Evolutionary conservation across 768 basidiomycete genomes (phyloP).

Genomic region (Russula abietina): DNA sequence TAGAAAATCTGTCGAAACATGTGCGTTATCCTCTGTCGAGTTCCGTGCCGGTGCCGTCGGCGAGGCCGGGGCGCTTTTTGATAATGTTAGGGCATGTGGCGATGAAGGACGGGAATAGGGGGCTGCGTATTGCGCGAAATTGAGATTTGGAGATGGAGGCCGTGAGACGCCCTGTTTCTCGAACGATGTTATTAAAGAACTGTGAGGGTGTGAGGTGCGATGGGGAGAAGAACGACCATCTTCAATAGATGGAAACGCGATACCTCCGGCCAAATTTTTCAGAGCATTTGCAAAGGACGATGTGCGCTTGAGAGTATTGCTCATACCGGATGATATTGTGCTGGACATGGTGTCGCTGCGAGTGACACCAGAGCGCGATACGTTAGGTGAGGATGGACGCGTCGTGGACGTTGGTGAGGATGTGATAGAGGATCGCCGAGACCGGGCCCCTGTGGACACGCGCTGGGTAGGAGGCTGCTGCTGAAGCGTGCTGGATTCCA

Average conservation of each 20-base stretch:
- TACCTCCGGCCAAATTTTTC: slow-evolving; percentile 61
- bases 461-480: slow-evolving; percentile 38
- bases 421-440: slow-evolving; percentile 46
- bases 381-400: slow-evolving; percentile 43
- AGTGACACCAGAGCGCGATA: slow-evolving; percentile 42
- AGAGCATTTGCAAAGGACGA: slow-evolving; percentile 77
- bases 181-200: slow-evolving; percentile 26
- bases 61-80: slow-evolving; percentile 27
- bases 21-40: slow-evolving; percentile 29
- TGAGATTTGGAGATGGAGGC: slow-evolving; percentile 74
- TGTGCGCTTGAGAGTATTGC: slow-evolving; percentile 67
- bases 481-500: slow-evolving; percentile 62
- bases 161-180: slow-evolving; percentile 46
- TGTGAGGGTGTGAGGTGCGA: slow-evolving; percentile 29
- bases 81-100: slow-evolving; percentile 29
- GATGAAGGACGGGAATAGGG: slow-evolving; percentile 60
- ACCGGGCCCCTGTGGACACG: slow-evolving; percentile 32
- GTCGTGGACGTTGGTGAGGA: slow-evolving; percentile 39
- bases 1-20: slow-evolving; percentile 46
- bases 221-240: slow-evolving; percentile 42
- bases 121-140: slow-evolving; percentile 68
- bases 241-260: slow-evolving; percentile 62
- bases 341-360: slow-evolving; percentile 60
- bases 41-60: slow-evolving; percentile 29
- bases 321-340: slow-evolving; percentile 55